These are phyloP conservation scores for Sporisorium reilianum DNA, from an alignment of 1,284 basidiomycete genomes.

Conservation along the genomic window DNA sequence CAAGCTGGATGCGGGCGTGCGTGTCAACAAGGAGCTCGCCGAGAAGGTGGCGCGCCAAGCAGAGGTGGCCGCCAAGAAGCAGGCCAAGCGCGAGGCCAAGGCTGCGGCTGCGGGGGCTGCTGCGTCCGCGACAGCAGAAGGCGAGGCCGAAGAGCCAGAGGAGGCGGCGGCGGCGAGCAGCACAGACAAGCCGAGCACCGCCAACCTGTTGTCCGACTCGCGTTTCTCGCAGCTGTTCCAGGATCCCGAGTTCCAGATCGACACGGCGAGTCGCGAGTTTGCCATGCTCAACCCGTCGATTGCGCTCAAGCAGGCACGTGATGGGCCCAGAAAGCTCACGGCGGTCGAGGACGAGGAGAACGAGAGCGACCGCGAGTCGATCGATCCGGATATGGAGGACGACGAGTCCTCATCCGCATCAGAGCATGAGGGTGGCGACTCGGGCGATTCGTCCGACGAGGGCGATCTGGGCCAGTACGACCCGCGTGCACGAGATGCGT, in stretches of 20 bases:
- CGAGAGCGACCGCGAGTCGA: constrained; percentile 82
- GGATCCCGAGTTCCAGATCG: constrained; percentile 93
- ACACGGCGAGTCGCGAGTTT: constrained; percentile 87
- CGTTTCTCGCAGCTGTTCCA: constrained; percentile 93
- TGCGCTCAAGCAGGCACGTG: constrained; percentile 63
- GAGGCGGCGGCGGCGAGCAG: constrained; percentile 58
- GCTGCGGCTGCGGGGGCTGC: constrained; percentile 20
- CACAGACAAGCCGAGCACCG: constrained; percentile 24
- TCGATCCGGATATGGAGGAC: constrained; percentile 63
- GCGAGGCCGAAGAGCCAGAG: constrained; percentile 68
- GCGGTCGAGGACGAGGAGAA: constrained; percentile 91
- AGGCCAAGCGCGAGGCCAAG: constrained; percentile 54
- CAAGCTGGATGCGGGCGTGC: constrained; percentile 71
- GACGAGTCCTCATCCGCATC: constrained; percentile 17
- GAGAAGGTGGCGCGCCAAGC: constrained; percentile 83
- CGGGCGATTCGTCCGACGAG: constrained; percentile 71
- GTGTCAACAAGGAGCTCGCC: constrained; percentile 92
- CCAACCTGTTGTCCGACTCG: constrained; percentile 80
- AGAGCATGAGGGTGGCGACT: constrained; percentile 33
- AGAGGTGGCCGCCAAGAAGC: constrained; percentile 75
- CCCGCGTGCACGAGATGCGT: constrained; percentile 60
- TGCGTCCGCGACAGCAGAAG: constrained; percentile 60
- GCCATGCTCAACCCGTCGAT: constrained; percentile 90
- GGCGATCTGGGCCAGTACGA: constrained; percentile 54
- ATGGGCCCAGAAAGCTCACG: constrained; percentile 72